Base-by-base conservation (phyloP, 768 basidiomycete genomes). In the Leccinum variicolor region DNA sequence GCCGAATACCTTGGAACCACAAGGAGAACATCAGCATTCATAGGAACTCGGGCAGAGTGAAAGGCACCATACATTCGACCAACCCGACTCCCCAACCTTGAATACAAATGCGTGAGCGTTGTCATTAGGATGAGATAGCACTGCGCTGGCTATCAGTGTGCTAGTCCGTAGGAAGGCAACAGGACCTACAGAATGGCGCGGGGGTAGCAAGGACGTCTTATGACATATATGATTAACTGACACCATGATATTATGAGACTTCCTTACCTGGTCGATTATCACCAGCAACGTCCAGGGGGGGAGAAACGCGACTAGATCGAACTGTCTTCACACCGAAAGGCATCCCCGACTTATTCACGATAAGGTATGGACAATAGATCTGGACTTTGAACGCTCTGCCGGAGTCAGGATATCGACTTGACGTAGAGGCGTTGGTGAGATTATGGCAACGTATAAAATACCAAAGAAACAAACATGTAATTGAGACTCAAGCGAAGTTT, bases 301-400 rank as follows among this genome's bases (percentile, higher is more conserved):
- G 76, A 13, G 85, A 84, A 4, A 86, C 73, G 21, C 89, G 81
- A 64, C 79, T 79, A 3, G 86, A 80, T 28, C 85, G 81, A 19
- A 79, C 74, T 14, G 89, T 86, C 59, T 80, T 85, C 29, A 94
- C 77, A 11, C 76, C 77, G 66, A 96, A 96, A 2, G 94, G 87
- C 34, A 94, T 73, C 7, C 87, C 89, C 0, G 94, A 94, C 77
- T 97, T 98, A 76, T 99, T 99, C 70, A 96, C 71, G 43, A 98
- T 75, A 52, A 98, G 76, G 67, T 89, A 98, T 3, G 95, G 94
- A 61, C 84, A 85, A 69, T 92, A 98, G 47, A 99, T 84, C 71
- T 98, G 96, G 0, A 97, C 92, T 72, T 90, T 94, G 81, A 97
- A 95, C 1, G 95, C 94, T 23, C 95, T 94, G 2, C 95, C 97